Percentiles rank a stretch among this genome's conserved stretches.
Evolutionary conservation across 331 rosid species (phyloP).

Genomic region (Spiraea crenata): DNA sequence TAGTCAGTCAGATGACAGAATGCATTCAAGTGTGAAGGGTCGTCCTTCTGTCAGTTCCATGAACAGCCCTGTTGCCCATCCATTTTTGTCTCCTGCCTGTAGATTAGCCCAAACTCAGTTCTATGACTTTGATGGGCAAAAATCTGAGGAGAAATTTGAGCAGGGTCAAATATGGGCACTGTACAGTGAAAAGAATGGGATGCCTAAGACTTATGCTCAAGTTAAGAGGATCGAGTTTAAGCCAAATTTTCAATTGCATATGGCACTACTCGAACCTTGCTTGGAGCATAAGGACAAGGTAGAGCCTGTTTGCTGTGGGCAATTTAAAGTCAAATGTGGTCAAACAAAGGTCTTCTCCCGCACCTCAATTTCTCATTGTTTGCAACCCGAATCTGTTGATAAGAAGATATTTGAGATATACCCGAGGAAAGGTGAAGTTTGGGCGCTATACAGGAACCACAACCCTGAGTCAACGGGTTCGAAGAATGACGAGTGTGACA

Average conservation of each 20-base stretch:
- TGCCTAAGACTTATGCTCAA: slow-evolving; percentile 50
- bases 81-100: slow-evolving; percentile 18
- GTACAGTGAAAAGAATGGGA: slow-evolving; percentile 38
- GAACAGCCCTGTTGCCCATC: slow-evolving; percentile 2
- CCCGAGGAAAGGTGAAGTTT: slow-evolving; percentile 66
- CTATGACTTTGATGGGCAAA: slow-evolving; percentile 34
- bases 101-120: slow-evolving; percentile 20
- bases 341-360: slow-evolving; percentile 25
- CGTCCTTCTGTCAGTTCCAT: not conserved
- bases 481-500: slow-evolving; percentile 38
- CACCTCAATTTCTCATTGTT: slow-evolving; percentile 47
- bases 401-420: slow-evolving; percentile 38
- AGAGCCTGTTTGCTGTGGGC: slow-evolving; percentile 46
- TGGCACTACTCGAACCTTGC: slow-evolving; percentile 51
- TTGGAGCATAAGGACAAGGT: slow-evolving; percentile 5
- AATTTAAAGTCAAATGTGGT: slow-evolving; percentile 32
- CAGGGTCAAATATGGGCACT: slow-evolving; percentile 66
- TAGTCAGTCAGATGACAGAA: slow-evolving; percentile 2
- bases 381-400: slow-evolving; percentile 22
- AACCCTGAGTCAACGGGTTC: slow-evolving; percentile 29
- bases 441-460: slow-evolving; percentile 55
- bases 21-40: slow-evolving; percentile 1
- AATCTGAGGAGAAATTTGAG: slow-evolving; percentile 38
- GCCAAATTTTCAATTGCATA: slow-evolving; percentile 38
- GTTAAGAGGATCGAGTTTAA: slow-evolving; percentile 41